phyloP scores from a whole-genome alignment of 208 protist species.

The Leishmania martiniquensis region DNA sequence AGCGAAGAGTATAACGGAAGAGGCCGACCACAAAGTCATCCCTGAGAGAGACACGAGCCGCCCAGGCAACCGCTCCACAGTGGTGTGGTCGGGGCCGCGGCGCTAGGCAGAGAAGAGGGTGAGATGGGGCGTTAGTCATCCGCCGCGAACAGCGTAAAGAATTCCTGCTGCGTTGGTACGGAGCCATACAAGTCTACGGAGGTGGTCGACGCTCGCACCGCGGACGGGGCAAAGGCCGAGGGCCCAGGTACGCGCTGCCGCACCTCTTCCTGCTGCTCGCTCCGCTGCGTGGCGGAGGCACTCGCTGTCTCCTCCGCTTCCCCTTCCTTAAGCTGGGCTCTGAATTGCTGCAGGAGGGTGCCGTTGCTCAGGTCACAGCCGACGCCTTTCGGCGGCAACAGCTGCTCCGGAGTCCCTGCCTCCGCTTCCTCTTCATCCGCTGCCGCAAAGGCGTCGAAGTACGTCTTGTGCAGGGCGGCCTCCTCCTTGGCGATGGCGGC shows the following conservation, averaged over 20 bases:
- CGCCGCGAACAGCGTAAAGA: slow-evolving; percentile 24
- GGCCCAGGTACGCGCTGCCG: slow-evolving; percentile 15
- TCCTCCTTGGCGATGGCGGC: slow-evolving; percentile 29
- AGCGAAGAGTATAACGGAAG: no score
- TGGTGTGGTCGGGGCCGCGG: neutral
- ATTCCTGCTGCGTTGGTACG: slow-evolving; percentile 16
- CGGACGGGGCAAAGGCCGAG: slow-evolving; percentile 29
- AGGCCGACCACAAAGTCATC: no score
- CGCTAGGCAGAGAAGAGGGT: neutral
- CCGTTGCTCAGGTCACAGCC: slow-evolving; percentile 8
- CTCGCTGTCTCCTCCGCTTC: neutral
- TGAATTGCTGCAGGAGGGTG: slow-evolving; percentile 15
- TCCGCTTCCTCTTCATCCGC: neutral
- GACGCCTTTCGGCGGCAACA: neutral
- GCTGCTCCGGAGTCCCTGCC: neutral
- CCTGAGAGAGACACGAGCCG: neutral
- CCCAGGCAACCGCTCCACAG: neutral
- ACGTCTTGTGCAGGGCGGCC: slow-evolving; percentile 28
- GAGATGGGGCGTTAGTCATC: slow-evolving; percentile 8
- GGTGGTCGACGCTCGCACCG: slow-evolving; percentile 2
- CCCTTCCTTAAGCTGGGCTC: slow-evolving; percentile 1
- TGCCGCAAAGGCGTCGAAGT: slow-evolving; percentile 29
- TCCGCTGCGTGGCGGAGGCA: slow-evolving; percentile 21
- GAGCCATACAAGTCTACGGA: slow-evolving; percentile 6
- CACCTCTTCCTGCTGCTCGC: slow-evolving; percentile 15